Conservation (phyloP, 345 rosid species). For the Eucalyptus paniculata region DNA sequence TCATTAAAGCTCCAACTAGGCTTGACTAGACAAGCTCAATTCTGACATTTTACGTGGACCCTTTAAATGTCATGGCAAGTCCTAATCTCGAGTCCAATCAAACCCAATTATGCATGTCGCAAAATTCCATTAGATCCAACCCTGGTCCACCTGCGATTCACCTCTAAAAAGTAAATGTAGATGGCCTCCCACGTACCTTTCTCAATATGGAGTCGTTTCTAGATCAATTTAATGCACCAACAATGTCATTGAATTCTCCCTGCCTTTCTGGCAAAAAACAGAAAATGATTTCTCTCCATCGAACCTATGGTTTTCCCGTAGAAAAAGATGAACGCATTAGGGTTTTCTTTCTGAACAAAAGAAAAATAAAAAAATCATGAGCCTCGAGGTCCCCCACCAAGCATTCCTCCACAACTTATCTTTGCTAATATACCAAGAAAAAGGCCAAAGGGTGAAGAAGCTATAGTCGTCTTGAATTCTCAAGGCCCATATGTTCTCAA, state of each 20-base stretch:
- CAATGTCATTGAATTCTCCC: not conserved
- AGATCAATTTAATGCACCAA: not conserved
- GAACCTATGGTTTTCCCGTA: not conserved
- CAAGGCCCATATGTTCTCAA: not conserved
- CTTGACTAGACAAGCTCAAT: not conserved
- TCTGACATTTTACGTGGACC: not conserved
- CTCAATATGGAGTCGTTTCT: not conserved
- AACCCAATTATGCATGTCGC: rapidly evolving
- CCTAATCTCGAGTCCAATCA: not conserved
- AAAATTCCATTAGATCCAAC: not conserved
- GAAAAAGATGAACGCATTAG: not conserved
- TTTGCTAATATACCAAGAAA: not conserved
- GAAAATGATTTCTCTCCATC: not conserved
- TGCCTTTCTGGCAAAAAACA: not conserved
- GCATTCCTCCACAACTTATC: not conserved
- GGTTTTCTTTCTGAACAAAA: not conserved
- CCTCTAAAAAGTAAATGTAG: not conserved
- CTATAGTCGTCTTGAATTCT: not conserved
- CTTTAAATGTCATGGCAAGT: not conserved
- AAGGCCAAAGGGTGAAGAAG: no score
- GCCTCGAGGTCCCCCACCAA: not conserved
- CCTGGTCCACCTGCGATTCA: rapidly evolving
- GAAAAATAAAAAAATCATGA: not conserved
- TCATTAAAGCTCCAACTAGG: not conserved
- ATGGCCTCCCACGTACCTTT: not conserved